Evolutionary conservation across 257 asterid genomes (phyloP), one percentile per base, ranked within the genome.

Genomic region (Coffea eugenioides): DNA sequence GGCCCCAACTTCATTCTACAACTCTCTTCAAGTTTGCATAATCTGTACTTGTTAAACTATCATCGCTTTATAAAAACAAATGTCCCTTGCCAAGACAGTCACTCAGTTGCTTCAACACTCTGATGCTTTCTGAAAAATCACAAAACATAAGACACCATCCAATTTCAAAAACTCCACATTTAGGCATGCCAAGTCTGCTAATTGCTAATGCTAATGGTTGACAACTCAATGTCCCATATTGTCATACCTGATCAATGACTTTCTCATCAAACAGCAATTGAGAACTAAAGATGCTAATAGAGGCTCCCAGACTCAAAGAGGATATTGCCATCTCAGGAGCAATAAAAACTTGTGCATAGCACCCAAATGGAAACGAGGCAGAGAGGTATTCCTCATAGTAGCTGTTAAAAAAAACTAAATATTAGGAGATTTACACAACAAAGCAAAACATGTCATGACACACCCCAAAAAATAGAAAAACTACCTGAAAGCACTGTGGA

Each of bases 321-420:
- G 99, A 92, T 78, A 94, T 85, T 75, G 94, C 91, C 94, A 96
- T 94, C 88, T 92, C 99, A 75, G 99, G 94, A 80, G 95, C 83
- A 52, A 96, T 80, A 84, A 96, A 96, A 71, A 92, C 92, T 90
- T 96, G 99, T 69, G 87, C 81, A 88, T 96, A 96, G 48, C 97
- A 92, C 80, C 98, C 98, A 88, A 96, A 96, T 73, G 99, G 99
- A 92, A 92, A 94, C 78, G 91, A 74, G 48, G 96, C 91, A 80
- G 97, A 89, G 66, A 96, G 97, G 83, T 94, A 92, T 79, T 92
- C 97, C 88, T 92, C 99, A 77, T 96, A 96, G 77, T 89, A 88
- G 85, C 99, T 96, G 94, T 87, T 83, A 79, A 79, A 36, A 72
- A 34, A n/a, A 41, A 43, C 23, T 15, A 23, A 45, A 77, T 74